Evolutionary conservation across 345 rosid genomes (phyloP).

Genomic region (Pistacia vera): DNA sequence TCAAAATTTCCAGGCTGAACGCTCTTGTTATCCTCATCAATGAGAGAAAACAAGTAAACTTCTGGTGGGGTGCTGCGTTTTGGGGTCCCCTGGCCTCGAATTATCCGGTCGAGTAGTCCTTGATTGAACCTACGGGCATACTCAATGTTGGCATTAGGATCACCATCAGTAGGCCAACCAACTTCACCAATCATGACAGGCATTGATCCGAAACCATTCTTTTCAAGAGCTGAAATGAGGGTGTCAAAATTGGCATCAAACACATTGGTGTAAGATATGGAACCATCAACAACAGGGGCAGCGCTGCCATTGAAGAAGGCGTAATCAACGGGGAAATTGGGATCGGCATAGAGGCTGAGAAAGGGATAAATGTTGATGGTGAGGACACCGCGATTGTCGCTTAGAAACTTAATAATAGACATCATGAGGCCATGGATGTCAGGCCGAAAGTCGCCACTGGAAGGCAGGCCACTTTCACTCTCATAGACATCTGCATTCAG

Average conservation of each 20-base stretch:
- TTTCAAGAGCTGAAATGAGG: slow-evolving; percentile 66
- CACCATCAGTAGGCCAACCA: slow-evolving; percentile 94
- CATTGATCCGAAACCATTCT: slow-evolving; percentile 71
- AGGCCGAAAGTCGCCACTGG: slow-evolving; percentile 72
- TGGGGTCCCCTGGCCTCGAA: slow-evolving; percentile 68
- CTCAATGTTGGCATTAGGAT: slow-evolving; percentile 49
- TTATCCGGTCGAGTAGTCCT: slow-evolving; percentile 62
- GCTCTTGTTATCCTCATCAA: slow-evolving; percentile 89
- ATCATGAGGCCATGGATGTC: slow-evolving; percentile 69
- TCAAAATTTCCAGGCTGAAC: slow-evolving; percentile 74
- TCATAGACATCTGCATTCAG: slow-evolving; percentile 87
- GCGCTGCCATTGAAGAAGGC: slow-evolving; percentile 74
- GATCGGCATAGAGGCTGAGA: slow-evolving; percentile 75
- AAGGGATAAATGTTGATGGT: slow-evolving; percentile 92
- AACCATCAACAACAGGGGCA: slow-evolving; percentile 72
- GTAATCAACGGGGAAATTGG: slow-evolving; percentile 73
- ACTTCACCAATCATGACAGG: slow-evolving; percentile 87
- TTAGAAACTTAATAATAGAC: slow-evolving; percentile 62
- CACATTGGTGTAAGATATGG: slow-evolving; percentile 76
- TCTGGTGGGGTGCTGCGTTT: slow-evolving; percentile 62
- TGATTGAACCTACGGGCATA: slow-evolving; percentile 79
- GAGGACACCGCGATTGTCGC: slow-evolving; percentile 54
- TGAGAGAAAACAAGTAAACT: slow-evolving; percentile 67
- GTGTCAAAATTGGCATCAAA: slow-evolving; percentile 92
- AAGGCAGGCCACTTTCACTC: slow-evolving; percentile 59